Conservation (phyloP, 768 basidiomycete species). For the Pluteus cervinus region DNA sequence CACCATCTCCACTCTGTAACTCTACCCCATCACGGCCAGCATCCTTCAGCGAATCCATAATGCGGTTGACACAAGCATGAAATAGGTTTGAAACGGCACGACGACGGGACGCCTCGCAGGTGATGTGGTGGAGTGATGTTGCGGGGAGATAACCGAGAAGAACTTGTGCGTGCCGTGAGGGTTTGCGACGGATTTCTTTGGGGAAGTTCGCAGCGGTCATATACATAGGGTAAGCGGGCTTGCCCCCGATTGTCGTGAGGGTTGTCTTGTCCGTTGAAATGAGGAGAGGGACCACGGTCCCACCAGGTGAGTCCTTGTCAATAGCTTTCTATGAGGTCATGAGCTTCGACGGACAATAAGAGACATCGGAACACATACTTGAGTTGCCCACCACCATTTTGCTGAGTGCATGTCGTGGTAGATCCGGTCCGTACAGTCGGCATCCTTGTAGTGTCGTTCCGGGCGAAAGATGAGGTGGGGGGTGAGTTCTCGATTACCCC, state of each 20-base stretch:
- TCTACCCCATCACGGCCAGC: no score
- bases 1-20: slow-evolving; percentile 35
- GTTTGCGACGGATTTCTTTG: slow-evolving; percentile 23
- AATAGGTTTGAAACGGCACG: slow-evolving; percentile 27
- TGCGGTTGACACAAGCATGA: slow-evolving; percentile 29
- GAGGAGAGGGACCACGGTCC: slow-evolving; percentile 29
- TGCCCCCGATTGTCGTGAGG: slow-evolving; percentile 29
- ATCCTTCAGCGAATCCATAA: no score
- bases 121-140: slow-evolving; percentile 23
- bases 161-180: slow-evolving; percentile 23
- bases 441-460: no score
- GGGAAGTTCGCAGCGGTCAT: slow-evolving; percentile 33
- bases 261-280: slow-evolving; percentile 36
- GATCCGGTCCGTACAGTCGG: no score
- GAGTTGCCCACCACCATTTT: slow-evolving; percentile 39
- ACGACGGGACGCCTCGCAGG: slow-evolving; percentile 17
- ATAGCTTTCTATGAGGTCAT: slow-evolving; percentile 10
- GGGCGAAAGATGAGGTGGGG: no score
- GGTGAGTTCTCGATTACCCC: no score
- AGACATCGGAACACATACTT: slow-evolving; percentile 20
- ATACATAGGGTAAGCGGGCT: slow-evolving; percentile 38
- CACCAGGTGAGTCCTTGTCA: slow-evolving; percentile 13
- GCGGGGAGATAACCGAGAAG: slow-evolving; percentile 37
- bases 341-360: no score
- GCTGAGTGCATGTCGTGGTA: slow-evolving; percentile 31